Conservation (phyloP, 169 alveolate genomes). For the Cardiosporidium cionae region DNA sequence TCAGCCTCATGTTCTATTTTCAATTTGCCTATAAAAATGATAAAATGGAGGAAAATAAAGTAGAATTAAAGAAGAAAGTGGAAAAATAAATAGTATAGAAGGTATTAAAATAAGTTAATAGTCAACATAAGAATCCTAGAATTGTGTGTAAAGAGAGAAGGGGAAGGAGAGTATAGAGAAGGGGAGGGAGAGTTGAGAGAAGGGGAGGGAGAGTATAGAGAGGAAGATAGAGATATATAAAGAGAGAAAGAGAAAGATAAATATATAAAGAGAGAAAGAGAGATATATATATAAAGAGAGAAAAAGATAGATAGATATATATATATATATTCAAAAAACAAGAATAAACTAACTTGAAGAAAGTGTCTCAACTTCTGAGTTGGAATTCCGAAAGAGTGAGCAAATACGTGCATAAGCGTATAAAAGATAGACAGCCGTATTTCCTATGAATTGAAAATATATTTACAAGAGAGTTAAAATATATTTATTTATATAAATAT, state of each 20-base stretch:
- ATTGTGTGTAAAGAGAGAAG: background rate
- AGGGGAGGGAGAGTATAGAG: background rate
- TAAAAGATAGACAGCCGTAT: conserved; percentile 46
- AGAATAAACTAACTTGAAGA: background rate
- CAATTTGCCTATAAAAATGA: conserved; percentile 10
- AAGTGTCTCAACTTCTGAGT: background rate
- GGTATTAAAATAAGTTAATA: background rate
- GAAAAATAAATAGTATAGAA: background rate
- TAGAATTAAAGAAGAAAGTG: background rate
- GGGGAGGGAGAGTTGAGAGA: background rate
- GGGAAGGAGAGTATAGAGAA: background rate
- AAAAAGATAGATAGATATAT: background rate
- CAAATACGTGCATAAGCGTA: conserved; percentile 50
- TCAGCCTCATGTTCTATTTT: conserved; percentile 43
- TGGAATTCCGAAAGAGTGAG: conserved; percentile 26
- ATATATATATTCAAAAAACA: background rate
- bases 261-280: background rate
- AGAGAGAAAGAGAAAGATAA: background rate
- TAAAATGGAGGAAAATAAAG: background rate
- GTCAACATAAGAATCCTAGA: background rate
- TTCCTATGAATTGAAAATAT: conserved; percentile 92
- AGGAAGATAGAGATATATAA: background rate
- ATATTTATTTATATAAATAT: background rate
- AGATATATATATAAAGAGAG: background rate
- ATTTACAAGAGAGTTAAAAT: conserved; percentile 38